Evolutionary conservation across 768 basidiomycete genomes (phyloP).

Genomic region (Suillus clintonianus): DNA sequence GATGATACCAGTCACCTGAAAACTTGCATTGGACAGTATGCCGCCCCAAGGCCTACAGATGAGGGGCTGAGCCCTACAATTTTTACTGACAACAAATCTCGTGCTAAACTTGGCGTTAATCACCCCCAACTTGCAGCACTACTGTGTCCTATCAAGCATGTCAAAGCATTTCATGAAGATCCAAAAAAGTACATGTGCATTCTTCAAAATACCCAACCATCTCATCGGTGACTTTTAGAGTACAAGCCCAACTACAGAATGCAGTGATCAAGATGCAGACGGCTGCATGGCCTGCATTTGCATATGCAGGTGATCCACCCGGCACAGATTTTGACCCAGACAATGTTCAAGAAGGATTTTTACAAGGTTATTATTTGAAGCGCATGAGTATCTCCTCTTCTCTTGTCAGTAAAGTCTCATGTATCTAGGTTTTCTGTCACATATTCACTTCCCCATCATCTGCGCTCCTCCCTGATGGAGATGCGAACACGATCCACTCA

Average conservation of each 20-base stretch:
- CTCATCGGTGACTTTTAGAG: neutral
- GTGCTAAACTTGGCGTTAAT: no score
- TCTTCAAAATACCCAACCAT: no score
- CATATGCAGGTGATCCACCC: neutral
- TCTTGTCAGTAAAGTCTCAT: neutral
- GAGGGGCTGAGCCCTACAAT: no score
- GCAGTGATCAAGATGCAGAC: neutral
- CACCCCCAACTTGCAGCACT: neutral
- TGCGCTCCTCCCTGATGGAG: neutral
- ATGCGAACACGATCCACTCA: neutral
- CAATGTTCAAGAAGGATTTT: neutral
- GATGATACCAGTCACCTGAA: no score
- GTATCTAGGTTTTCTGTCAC: neutral
- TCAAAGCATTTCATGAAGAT: neutral
- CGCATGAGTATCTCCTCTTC: neutral
- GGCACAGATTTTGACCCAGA: conserved; percentile 3
- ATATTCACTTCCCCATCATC: neutral
- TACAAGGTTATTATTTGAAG: neutral
- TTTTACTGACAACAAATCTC: no score
- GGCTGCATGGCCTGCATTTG: conserved; percentile 4
- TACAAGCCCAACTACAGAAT: neutral
- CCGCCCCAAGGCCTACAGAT: no score
- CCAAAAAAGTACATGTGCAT: neutral
- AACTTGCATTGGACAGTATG: no score
- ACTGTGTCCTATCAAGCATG: neutral